These are phyloP conservation scores for Claviceps sorghi DNA, from an alignment of 2,329 filamentous ascomycete genomes.

Conservation along the genomic window DNA sequence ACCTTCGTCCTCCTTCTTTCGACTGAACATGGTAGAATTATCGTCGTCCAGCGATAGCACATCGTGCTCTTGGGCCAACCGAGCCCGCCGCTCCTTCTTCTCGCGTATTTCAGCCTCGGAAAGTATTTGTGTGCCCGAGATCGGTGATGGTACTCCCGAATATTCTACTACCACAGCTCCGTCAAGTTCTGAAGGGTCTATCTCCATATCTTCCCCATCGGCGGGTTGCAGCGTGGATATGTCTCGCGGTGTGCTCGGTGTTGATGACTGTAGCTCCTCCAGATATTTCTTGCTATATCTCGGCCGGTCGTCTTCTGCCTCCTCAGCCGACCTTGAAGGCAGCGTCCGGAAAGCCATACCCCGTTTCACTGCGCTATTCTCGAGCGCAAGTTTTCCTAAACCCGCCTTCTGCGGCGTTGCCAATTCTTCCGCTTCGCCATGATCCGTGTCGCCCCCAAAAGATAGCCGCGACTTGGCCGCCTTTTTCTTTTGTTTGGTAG, in stretches of 20 bases:
- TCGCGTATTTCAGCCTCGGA: constrained; percentile 76
- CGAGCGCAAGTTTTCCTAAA: constrained; percentile 48
- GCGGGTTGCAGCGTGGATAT: constrained; percentile 29
- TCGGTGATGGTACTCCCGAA: constrained; percentile 17
- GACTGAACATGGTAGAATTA: constrained; percentile 27
- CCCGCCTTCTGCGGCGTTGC: constrained; percentile 52
- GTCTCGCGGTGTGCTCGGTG: constrained; percentile 65
- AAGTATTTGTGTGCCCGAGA: constrained; percentile 42
- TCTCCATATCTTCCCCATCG: constrained; percentile 36
- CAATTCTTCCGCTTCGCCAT: constrained; percentile 32
- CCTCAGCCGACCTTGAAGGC: constrained; percentile 34
- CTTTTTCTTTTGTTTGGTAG: constrained; percentile 53
- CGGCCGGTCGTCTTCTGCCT: constrained; percentile 53
- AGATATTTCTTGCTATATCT: constrained; percentile 79
- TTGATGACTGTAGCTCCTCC: constrained; percentile 71
- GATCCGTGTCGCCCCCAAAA: constrained; percentile 48
- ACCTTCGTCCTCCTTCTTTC: constrained; percentile 52
- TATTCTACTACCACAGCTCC: constrained; percentile 50
- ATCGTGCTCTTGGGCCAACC: constrained; percentile 55
- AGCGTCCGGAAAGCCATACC: constrained; percentile 32
- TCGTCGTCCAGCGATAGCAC: constrained; percentile 50
- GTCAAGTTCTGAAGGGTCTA: constrained; percentile 47
- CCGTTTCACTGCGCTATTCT: constrained; percentile 50
- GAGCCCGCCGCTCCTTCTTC: constrained; percentile 78
- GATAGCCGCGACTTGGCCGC: constrained; percentile 46